Evolutionary conservation across 2,329 filamentous ascomycete species (phyloP), one percentile per base, ranked within the genome.

Genomic region (Colletotrichum lentis): DNA sequence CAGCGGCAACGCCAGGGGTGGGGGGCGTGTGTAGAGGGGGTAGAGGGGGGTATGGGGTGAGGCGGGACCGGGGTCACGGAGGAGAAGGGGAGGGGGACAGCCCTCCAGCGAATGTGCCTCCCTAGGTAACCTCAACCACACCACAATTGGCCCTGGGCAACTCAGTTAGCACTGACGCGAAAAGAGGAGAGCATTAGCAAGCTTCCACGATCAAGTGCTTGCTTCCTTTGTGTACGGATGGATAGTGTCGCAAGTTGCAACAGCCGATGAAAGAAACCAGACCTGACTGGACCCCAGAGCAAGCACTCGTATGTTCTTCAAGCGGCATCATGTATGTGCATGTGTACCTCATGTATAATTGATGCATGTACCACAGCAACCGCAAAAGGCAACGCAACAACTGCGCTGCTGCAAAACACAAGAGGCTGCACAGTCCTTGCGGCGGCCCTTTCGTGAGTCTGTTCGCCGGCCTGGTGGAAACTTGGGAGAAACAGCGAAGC

Each of bases 201-300:
- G 61, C 53, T 67, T 67, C 61, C 61, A 53, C 7, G 27, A 31
- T 31, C 27, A 31, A 31, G 24, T 31, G 39, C 39, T 47, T 64
- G 27, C 53, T 37, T 56, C 10, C 64, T 64, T 67, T 67, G 64
- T 67, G 54, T 50, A 16, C 16, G 1, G 18, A 16, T 57, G 22
- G n/a, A n/a, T n/a, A n/a, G 53, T 64, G 64, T 64, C 61, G n/a
- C n/a, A n/a, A n/a, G n/a, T n/a, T n/a, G 46, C 61, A 64, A 47
- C 47, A 59, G 41, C 35, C 53, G 54, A 47, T 54, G 64, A 67
- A 64, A 58, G 64, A 47, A 67, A 59, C 64, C 31, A 41, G 24
- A 62, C 58, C 27, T 43, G 52, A 62, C 58, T 35, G 37, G 16
- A 37, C 24, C 11, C 24, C 53, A 56, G 27, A 55, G 52, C 22